Conservation (phyloP, 2,329 filamentous ascomycete species). For the Dothidotthia symphoricarpi region DNA sequence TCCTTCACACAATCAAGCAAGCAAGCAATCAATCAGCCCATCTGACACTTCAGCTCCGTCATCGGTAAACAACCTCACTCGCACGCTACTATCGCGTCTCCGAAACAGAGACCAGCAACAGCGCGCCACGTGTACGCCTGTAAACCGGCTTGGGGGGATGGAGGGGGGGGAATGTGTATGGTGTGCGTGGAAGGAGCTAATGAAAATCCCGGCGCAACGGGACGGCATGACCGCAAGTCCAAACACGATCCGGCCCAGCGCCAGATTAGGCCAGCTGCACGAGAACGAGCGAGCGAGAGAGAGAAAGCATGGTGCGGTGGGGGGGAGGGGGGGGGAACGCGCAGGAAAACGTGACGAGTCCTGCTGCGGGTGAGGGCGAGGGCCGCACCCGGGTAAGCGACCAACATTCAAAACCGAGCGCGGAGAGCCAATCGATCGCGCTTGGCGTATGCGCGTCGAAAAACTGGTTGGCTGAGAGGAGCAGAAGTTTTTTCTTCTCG, state of each 20-base stretch:
- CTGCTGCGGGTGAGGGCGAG: constrained; percentile 33
- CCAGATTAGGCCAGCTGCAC: constrained; percentile 13
- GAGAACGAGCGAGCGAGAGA: constrained; percentile 21
- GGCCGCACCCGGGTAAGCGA: constrained; percentile 35
- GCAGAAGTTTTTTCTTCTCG: constrained; percentile 18
- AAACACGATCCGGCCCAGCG: background rate
- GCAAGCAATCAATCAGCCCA: constrained; percentile 1
- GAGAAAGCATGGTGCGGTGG: constrained; percentile 7
- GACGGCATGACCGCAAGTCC: constrained; percentile 23
- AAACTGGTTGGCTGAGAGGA: constrained; percentile 24
- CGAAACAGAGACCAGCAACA: constrained; percentile 27
- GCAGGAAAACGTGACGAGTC: constrained; percentile 32
- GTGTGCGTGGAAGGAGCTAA: too few relatives aligned
- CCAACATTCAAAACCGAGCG: constrained; percentile 19
- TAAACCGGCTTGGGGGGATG: constrained; percentile 19
- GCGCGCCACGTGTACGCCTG: constrained; percentile 39
- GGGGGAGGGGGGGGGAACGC: constrained; percentile 14
- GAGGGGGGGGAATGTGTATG: too few relatives aligned
- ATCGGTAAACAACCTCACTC: too few relatives aligned
- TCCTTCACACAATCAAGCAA: too few relatives aligned
- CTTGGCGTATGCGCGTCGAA: constrained; percentile 37
- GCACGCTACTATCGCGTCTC: too few relatives aligned
- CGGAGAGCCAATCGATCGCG: constrained; percentile 26
- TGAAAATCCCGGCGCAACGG: constrained; percentile 6
- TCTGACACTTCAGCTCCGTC: constrained; percentile 15